A percentile compares a stretch with the other conserved stretches of the same genome.
Evolutionary conservation across 2,329 filamentous ascomycete genomes (phyloP).

Genomic region (Talaromyces sp.): DNA sequence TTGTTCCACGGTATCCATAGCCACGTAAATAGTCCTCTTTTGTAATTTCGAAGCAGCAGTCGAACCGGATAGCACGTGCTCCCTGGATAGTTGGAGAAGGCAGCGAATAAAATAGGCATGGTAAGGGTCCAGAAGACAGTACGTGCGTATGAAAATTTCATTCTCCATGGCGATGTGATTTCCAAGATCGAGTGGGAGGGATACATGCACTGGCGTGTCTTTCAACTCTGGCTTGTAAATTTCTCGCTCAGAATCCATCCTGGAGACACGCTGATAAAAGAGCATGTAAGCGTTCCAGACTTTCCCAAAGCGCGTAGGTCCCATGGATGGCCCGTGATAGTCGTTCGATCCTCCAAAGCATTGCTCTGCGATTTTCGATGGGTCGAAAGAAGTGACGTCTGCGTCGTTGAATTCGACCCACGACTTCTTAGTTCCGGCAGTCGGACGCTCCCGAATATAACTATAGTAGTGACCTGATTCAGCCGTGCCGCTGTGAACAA

Average conservation of each 20-base stretch:
- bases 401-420: conserved; percentile 98
- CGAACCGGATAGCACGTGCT: conserved; percentile 49
- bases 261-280: conserved; percentile 82
- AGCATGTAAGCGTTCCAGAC: conserved; percentile 92
- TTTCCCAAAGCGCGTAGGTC: conserved; percentile 57
- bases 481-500: conserved; percentile 88
- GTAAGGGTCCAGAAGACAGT: conserved; percentile 72
- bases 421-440: conserved; percentile 43
- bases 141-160: conserved; percentile 66
- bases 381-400: conserved; percentile 72
- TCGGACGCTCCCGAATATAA: conserved; percentile 77
- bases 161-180: conserved; percentile 68
- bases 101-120: conserved; percentile 66
- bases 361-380: conserved; percentile 65
- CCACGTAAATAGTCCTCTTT: conserved; percentile 40
- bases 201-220: conserved; percentile 49
- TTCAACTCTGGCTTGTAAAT: conserved; percentile 44
- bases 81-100: conserved; percentile 57
- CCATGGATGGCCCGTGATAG: conserved; percentile 46
- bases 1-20: conserved; percentile 66
- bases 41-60: conserved; percentile 48
- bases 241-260: conserved; percentile 55
- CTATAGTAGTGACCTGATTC: conserved; percentile 98
- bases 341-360: conserved; percentile 75
- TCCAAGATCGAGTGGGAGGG: conserved; percentile 44